phyloP scores from a whole-genome alignment of 1,284 basidiomycete genomes.

The Moesziomyces globuligerus region DNA sequence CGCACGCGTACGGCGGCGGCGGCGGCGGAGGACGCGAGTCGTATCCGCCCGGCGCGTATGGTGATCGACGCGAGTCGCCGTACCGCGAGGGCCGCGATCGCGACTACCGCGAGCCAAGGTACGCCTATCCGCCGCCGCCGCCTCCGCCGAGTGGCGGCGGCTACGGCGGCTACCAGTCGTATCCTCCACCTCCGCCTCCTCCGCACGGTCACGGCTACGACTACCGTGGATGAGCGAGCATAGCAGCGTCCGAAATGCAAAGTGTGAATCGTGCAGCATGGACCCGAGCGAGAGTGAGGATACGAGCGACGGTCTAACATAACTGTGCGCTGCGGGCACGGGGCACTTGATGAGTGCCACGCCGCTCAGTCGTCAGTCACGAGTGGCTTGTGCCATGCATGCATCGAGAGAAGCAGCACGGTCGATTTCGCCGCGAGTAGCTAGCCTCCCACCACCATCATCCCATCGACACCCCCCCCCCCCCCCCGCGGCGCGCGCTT shows the following conservation, averaged over 20 bases:
- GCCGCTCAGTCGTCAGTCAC: too few relatives aligned
- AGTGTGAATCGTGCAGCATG: too few relatives aligned
- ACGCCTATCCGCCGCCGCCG: slow-evolving; percentile 36
- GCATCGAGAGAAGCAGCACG: too few relatives aligned
- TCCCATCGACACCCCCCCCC: too few relatives aligned
- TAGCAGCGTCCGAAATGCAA: background rate
- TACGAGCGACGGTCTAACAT: too few relatives aligned
- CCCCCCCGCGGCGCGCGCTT: too few relatives aligned
- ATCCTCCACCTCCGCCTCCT: slow-evolving; percentile 29
- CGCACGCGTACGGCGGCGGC: slow-evolving; percentile 18
- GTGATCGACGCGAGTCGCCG: slow-evolving; percentile 35
- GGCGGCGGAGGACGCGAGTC: slow-evolving; percentile 27
- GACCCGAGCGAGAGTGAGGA: too few relatives aligned
- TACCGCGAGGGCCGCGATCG: slow-evolving; percentile 45
- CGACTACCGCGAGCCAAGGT: slow-evolving; percentile 36
- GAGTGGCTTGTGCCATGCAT: too few relatives aligned
- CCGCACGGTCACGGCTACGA: slow-evolving; percentile 31
- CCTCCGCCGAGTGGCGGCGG: slow-evolving; percentile 27
- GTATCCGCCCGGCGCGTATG: slow-evolving; percentile 22
- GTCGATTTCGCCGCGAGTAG: too few relatives aligned
- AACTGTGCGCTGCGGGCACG: too few relatives aligned
- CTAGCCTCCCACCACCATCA: too few relatives aligned
- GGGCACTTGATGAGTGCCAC: too few relatives aligned
- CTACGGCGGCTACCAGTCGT: slow-evolving; percentile 25
- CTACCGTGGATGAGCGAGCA: slow-evolving; percentile 30